Base-by-base conservation (phyloP, 176 grass and related monocot species). In the Aegilops speltoides region DNA sequence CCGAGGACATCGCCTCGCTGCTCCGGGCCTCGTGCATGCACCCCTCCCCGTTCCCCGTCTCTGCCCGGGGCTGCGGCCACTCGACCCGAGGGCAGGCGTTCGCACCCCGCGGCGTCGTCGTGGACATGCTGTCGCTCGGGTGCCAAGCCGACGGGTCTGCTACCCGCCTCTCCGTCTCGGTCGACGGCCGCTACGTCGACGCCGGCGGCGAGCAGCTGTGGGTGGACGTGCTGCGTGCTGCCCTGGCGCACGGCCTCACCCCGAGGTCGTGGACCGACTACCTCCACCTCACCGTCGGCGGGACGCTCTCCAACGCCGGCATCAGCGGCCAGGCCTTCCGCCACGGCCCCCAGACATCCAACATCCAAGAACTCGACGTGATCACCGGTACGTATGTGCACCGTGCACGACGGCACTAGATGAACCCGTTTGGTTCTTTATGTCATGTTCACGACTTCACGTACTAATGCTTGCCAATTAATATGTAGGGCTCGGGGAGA, bases 261-360 rank as follows among this genome's bases (percentile, higher is more conserved):
- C 92, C 92, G 6, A 80, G 50, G n/a, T 82, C 89, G 3, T 91
- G 92, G 86, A 92, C 88, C 1, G 92, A 94, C 56, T 97, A 97
- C 87, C 87, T 94, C 38, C 82, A 69, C 29, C 41, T 89, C 70
- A 94, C 95, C 16, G 77, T 96, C 19, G 91, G 91, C 4, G 91
- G 94, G 2, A 96, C 91, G 11, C 94, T 97, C 48, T 94, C 94
- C 50, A 97, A 94, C 68, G 92, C 90, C 2, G 95, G 95, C 22
- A 88, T 97, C 68, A 89, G 92, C 20, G 95, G 95, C 2, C 87
- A 86, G 88, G 76, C 80, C 5, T 97, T 89, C 78, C 83, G 59
- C 4, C 72, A 92, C 36, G 94, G 92, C 16, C 90, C 94, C 0
- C 92, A 92, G 76, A 94, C 92, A 10, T 92, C 92, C 17, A 94